Percentiles rank a stretch among this genome's conserved stretches.
Evolutionary conservation across 495 filamentous ascomycete genomes (phyloP).

Genomic region (Collariella sp.): DNA sequence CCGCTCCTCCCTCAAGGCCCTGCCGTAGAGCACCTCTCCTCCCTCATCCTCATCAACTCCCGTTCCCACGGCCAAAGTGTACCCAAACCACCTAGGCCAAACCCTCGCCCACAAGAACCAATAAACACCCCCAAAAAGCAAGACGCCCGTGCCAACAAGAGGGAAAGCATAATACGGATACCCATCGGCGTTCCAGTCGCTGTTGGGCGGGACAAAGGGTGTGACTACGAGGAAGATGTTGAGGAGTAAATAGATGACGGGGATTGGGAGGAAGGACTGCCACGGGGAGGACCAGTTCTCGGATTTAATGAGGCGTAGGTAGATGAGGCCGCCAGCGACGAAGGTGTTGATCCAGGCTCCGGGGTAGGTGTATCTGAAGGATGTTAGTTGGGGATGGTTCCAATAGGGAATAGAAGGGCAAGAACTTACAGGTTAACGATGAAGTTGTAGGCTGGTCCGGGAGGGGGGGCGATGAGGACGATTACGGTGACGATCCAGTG

Average conservation of each 20-base stretch:
- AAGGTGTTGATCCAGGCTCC: slow-evolving; percentile 45
- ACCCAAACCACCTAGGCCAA: slow-evolving; percentile 39
- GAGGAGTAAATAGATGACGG: slow-evolving; percentile 37
- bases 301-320: slow-evolving; percentile 32
- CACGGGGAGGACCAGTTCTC: slow-evolving; percentile 41
- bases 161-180: slow-evolving; percentile 47
- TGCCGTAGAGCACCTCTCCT: slow-evolving; percentile 37
- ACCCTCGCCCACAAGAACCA: slow-evolving; percentile 43
- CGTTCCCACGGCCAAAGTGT: slow-evolving; percentile 35
- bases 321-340: slow-evolving; percentile 43
- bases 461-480: slow-evolving; percentile 42
- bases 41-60: slow-evolving; percentile 32
- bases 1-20: neutral
- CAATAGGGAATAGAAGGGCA: neutral
- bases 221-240: slow-evolving; percentile 45
- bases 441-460: slow-evolving; percentile 38
- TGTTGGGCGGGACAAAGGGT: slow-evolving; percentile 43
- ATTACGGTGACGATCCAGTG: slow-evolving; percentile 46
- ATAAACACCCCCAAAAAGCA: slow-evolving; percentile 41
- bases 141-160: slow-evolving; percentile 41
- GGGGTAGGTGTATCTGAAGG: slow-evolving; percentile 39
- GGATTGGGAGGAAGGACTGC: slow-evolving; percentile 36
- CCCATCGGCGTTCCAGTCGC: slow-evolving; percentile 41
- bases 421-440: slow-evolving; percentile 37
- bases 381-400: neutral